phyloP scores from a whole-genome alignment of 2,329 filamentous ascomycete genomes.

The Botrytis hyacinthi region DNA sequence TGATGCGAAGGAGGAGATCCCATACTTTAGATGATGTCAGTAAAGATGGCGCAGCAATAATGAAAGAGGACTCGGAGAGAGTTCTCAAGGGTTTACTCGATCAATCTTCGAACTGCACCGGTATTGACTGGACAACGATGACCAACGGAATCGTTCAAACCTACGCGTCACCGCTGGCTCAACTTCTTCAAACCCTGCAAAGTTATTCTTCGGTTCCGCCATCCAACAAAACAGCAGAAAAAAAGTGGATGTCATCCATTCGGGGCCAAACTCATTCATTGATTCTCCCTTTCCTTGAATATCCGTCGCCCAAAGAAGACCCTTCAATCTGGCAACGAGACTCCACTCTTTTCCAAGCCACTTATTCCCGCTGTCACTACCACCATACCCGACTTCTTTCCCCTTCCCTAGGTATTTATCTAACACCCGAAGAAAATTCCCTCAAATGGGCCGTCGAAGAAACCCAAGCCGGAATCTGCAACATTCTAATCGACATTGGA shows the following conservation, averaged over 20 bases:
- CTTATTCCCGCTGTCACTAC: constrained; percentile 44
- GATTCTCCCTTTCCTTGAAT: constrained; percentile 47
- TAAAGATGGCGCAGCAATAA: constrained; percentile 38
- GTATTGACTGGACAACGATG: constrained; percentile 47
- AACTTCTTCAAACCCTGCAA: constrained; percentile 36
- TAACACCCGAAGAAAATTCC: constrained; percentile 41
- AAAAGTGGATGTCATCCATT: constrained; percentile 38
- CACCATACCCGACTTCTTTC: constrained; percentile 43
- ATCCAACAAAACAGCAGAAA: constrained; percentile 34
- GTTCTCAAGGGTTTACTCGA: constrained; percentile 36
- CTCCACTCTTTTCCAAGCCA: constrained; percentile 41
- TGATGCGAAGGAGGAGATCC: constrained; percentile 41
- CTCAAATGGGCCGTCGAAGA: constrained; percentile 44
- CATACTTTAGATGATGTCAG: constrained; percentile 41
- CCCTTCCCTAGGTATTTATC: constrained; percentile 31
- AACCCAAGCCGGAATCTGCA: constrained; percentile 44
- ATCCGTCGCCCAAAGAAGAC: constrained; percentile 38
- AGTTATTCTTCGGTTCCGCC: constrained; percentile 25
- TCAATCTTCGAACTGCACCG: constrained; percentile 38
- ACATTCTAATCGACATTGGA: constrained; percentile 43
- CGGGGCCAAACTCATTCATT: constrained; percentile 45
- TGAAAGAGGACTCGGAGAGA: constrained; percentile 39
- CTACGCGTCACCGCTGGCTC: constrained; percentile 41
- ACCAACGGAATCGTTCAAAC: constrained; percentile 45
- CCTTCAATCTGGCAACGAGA: constrained; percentile 37